Evolutionary conservation across 306 rosid genomes (phyloP), one percentile per base, ranked within the genome.

Genomic region (Glycine tomentella): DNA sequence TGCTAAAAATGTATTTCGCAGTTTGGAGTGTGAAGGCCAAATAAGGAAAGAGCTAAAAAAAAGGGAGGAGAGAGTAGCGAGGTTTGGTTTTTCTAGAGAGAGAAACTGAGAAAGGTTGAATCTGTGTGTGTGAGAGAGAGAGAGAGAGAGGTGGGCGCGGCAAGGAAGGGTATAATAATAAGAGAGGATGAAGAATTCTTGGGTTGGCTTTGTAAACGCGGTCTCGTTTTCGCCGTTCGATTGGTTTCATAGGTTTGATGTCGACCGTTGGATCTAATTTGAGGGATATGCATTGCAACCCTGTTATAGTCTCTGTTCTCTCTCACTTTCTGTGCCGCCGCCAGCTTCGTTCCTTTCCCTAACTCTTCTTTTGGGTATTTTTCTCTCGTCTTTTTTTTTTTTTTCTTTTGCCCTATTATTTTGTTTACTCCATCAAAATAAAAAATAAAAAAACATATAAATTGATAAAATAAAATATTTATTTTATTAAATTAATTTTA

Each of bases 141-240:
- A 42, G 46, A 42, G 46, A 25, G 2, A 20, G 62, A 56, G 62
- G 82, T 33, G 77, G 81, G 71, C 82, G 86, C 88, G 82, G 87
- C 73, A 82, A 9, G 8, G n/a, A 61, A 84, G 92, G 84, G 89
- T 83, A 81, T 80, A 81, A 80, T 38, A 38, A 38, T 38, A 38
- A 38, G 44, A 38, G 82, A 81, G 77, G 91, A 89, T 72, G 97
- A 90, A 86, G 91, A 87, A 75, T 84, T 87, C 92, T 87, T 88
- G 92, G 89, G 88, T 79, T 86, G 78, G 83, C 84, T 76, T 87
- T 80, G 88, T 57, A 77, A 81, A 92, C 90, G 91, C 90, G 91
- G 97, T 86, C 75, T 46, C 7, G 14, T 75, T 16, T 3, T 0
- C 6, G 33, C 90, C 92, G 87, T 93, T 61, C 34, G 97, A 95